phyloP scores from a whole-genome alignment of 2,329 filamentous ascomycete genomes.

The Pseudogymnoascus pannorum region DNA sequence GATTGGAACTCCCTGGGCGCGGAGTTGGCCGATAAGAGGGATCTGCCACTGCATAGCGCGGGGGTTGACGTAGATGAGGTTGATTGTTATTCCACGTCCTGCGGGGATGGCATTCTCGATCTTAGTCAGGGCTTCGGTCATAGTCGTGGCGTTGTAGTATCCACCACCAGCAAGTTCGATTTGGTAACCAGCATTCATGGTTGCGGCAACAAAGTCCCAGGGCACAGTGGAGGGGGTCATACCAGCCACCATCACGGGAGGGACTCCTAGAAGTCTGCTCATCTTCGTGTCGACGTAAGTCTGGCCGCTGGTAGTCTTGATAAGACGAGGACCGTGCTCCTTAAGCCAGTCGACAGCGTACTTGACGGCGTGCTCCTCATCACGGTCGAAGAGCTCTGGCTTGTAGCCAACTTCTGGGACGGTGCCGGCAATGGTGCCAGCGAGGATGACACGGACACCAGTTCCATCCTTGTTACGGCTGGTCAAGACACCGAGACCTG shows the following conservation, averaged over 20 bases:
- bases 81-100: slow-evolving; percentile 81
- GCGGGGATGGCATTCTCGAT: slow-evolving; percentile 79
- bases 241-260: slow-evolving; percentile 83
- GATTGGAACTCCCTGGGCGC: slow-evolving; percentile 80
- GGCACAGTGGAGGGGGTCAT: slow-evolving; percentile 89
- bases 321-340: slow-evolving; percentile 85
- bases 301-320: slow-evolving; percentile 81
- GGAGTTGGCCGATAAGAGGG: slow-evolving; percentile 69
- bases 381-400: slow-evolving; percentile 92
- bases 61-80: slow-evolving; percentile 86
- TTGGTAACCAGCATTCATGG: slow-evolving; percentile 92
- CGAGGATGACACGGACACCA: slow-evolving; percentile 91
- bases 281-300: slow-evolving; percentile 97
- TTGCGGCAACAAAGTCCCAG: slow-evolving; percentile 86
- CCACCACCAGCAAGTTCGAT: slow-evolving; percentile 86
- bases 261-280: slow-evolving; percentile 76
- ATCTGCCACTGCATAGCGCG: slow-evolving; percentile 91
- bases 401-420: slow-evolving; percentile 94
- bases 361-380: slow-evolving; percentile 89
- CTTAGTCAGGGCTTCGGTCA: slow-evolving; percentile 76
- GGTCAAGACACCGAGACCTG: slow-evolving; percentile 88
- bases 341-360: slow-evolving; percentile 97
- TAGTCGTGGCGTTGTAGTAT: slow-evolving; percentile 74
- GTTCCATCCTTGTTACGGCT: slow-evolving; percentile 99
- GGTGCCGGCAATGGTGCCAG: slow-evolving; percentile 85